Base-by-base conservation (phyloP, 2,329 filamentous ascomycete genomes). In the Harringtonia aguacate region DNA sequence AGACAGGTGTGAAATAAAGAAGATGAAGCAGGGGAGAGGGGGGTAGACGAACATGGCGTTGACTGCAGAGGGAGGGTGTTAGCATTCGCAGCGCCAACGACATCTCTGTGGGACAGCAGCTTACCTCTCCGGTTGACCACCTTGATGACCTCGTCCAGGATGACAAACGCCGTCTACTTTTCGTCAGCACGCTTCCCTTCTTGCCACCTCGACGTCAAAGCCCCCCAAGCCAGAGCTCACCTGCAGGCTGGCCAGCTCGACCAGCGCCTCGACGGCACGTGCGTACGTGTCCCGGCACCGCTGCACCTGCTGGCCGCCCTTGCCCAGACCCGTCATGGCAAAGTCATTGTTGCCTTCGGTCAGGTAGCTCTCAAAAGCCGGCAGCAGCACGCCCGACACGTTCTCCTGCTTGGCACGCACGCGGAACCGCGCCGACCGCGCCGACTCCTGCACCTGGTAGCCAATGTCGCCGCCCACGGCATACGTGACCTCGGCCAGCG, bases 91-190 rank as follows among this genome's bases (percentile, higher is more conserved):
- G 13, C n/a, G 28, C 8, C 12, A n/a, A n/a, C n/a, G n/a, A n/a
- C 5, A 14, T 15, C 9, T 5, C 3, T 10, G 15, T 4, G 8
- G 28, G 17, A 22, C 14, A 20, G 9, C 4, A 4, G n/a, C 70
- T 61, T 64, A 85, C 83, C 84, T 86, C 92, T 83, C 58, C 92
- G 79, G 63, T 98, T 98, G 44, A 98, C 92, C 22, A 97, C 88
- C 70, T 98, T 98, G 69, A 98, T 98, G 46, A 98, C 92, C 65
- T 98, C 92, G 61, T 98, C 92, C 48, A 98, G 66, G 52, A 97
- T 97, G 39, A 98, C 87, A 62, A 98, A 98, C 7, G 92, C 92
- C 51, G 92, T 98, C 77, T 82, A n/a, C n/a, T n/a, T n/a, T n/a
- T n/a, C n/a, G n/a, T n/a, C n/a, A n/a, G n/a, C n/a, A n/a, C n/a